Percentiles rank a stretch among this genome's conserved stretches.
Evolutionary conservation across 1,284 basidiomycete genomes (phyloP).

Genomic region (Xanthoconium separans): DNA sequence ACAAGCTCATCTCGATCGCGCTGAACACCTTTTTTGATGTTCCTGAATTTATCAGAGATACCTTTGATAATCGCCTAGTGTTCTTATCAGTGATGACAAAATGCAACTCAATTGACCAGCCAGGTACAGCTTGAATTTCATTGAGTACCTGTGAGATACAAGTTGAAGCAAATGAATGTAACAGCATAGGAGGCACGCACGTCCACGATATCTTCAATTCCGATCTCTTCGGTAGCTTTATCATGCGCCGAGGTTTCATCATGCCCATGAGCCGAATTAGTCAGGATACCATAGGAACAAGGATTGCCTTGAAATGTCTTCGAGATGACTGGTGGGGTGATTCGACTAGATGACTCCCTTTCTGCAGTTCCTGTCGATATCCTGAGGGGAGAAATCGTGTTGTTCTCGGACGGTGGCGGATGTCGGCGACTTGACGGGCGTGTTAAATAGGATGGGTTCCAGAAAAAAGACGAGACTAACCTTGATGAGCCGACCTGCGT

Average conservation of each 20-base stretch:
- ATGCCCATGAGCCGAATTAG: neutral
- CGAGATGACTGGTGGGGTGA: neutral
- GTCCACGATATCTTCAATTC: slow-evolving; percentile 32
- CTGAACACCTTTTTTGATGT: slow-evolving; percentile 41
- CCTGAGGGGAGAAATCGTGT: slow-evolving; percentile 18
- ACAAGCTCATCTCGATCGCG: slow-evolving; percentile 41
- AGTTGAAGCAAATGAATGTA: neutral
- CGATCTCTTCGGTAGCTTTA: slow-evolving; percentile 10
- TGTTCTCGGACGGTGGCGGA: slow-evolving; percentile 3
- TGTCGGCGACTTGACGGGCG: neutral
- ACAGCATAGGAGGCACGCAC: slow-evolving; percentile 6
- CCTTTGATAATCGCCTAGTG: slow-evolving; percentile 43
- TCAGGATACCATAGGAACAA: neutral
- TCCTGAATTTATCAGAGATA: slow-evolving; percentile 41
- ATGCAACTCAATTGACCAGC: slow-evolving; percentile 13
- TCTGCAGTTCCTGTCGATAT: slow-evolving; percentile 7
- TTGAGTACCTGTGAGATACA: slow-evolving; percentile 23
- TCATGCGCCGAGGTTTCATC: slow-evolving; percentile 1
- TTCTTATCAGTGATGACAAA: slow-evolving; percentile 11
- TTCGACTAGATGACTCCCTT: neutral
- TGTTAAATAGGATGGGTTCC: neutral
- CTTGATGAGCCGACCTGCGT: slow-evolving; percentile 4
- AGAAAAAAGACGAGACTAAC: slow-evolving; percentile 1
- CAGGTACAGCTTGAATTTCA: slow-evolving; percentile 36
- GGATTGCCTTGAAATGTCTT: slow-evolving; percentile 9